Percentiles rank a stretch among this genome's conserved stretches.
These are phyloP conservation scores for Eimeria tenella DNA, from an alignment of 169 alveolate genomes.

Conservation along the genomic window DNA sequence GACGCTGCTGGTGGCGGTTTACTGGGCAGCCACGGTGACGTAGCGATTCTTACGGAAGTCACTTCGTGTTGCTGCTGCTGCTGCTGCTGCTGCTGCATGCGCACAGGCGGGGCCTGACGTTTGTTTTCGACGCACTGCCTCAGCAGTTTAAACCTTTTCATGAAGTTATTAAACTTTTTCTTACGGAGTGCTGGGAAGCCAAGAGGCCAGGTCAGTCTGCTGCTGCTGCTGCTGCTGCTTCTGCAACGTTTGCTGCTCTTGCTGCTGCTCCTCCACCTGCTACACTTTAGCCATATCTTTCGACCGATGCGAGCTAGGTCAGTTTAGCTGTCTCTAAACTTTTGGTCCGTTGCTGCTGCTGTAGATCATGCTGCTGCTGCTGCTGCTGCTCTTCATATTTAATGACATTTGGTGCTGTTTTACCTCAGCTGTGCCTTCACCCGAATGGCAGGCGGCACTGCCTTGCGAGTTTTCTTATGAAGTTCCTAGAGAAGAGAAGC, in stretches of 20 bases:
- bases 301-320: no score
- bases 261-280: neutral
- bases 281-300: no score
- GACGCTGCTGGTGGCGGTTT: neutral
- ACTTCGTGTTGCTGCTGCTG: neutral
- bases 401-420: neutral
- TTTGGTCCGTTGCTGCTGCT: no score
- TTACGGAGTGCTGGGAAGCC: neutral
- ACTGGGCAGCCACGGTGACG: neutral
- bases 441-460: conserved; percentile 40
- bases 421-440: neutral
- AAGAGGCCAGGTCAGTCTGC: neutral
- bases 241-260: neutral
- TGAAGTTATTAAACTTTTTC: conserved; percentile 4
- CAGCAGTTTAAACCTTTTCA: conserved; percentile 39
- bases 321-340: no score
- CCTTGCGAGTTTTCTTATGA: conserved; percentile 30
- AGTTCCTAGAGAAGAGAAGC: neutral
- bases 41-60: neutral
- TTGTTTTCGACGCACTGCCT: conserved; percentile 45
- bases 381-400: neutral
- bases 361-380: neutral
- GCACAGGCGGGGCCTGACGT: conserved; percentile 9
- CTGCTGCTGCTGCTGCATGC: neutral
- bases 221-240: conserved; percentile 14